Conservation (phyloP, 345 rosid species). For the Citrus medica region DNA sequence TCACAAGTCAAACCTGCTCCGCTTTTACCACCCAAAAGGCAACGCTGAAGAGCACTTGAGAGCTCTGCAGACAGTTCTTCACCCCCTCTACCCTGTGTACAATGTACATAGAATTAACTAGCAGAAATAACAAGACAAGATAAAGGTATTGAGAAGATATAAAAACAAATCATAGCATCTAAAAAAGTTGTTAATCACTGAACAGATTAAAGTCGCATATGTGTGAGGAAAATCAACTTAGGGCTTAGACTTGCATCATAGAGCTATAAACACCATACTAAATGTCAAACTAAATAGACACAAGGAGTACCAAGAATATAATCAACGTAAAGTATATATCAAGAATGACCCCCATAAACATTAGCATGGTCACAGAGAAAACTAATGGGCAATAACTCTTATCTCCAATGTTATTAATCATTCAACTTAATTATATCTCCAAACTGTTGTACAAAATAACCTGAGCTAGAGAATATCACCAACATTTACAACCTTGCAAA, state of each 20-base stretch:
- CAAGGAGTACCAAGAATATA: background rate
- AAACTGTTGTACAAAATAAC: background rate
- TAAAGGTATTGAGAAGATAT: background rate
- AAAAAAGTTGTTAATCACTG: background rate
- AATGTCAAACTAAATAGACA: background rate
- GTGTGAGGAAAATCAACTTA: background rate
- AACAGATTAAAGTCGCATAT: background rate
- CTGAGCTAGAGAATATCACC: background rate
- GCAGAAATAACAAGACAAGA: background rate
- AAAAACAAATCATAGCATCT: background rate
- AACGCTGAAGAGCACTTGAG: slow-evolving; percentile 59
- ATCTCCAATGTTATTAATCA: background rate
- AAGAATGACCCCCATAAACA: background rate
- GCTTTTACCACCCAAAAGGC: slow-evolving; percentile 87
- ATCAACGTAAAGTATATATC: background rate
- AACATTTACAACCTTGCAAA: background rate
- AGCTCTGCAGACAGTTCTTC: slow-evolving; percentile 88
- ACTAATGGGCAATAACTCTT: background rate
- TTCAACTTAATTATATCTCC: background rate
- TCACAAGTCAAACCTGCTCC: slow-evolving; percentile 60
- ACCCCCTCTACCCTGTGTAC: slow-evolving; percentile 81
- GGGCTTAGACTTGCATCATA: background rate
- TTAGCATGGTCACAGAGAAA: background rate
- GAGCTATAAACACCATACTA: background rate
- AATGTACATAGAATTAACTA: background rate